Evolutionary conservation across 1,284 basidiomycete genomes (phyloP), one percentile per base, ranked within the genome.

Genomic region (Porodaedalea pini): DNA sequence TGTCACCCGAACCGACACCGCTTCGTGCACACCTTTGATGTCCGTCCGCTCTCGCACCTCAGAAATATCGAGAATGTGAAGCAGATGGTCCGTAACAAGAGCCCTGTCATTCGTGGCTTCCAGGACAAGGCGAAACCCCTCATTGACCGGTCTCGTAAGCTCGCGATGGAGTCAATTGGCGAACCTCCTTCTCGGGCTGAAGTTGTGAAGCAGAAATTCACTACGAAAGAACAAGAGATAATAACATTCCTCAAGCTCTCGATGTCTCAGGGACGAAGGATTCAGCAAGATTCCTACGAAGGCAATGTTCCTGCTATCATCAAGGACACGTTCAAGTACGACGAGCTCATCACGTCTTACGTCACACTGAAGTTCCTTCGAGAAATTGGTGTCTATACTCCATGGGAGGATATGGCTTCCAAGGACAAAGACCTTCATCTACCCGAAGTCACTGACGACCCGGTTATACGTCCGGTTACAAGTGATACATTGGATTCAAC

Each of bases 341-440:
- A 63, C 1, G 64, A 69, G 4, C 45, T 59, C 10, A 62, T 66
- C 21, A 69, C 83, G 10, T 71, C 74, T 27, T 73, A 74, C 53
- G 66, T 66, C 1, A 64, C 73, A 7, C 68, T 79, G 7, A 73
- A 71, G 53, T 68, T 86, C 17, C 71, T 94, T 23, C 67, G 81
- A 17, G 81, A 88, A 41, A 67, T 94, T 13, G 92, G 93, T 13
- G 77, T 86, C 2, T 66, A 89, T 13, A 76, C 86, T 2, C 83
- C 87, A 1, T 92, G 88, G 89, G 85, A 92, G 59, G 86, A 90
- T 62, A 63, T 79, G 19, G 66, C 73, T 3, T 71, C 75, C 17
- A 17, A 65, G 63, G 54, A 60, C 63, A 32, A 61, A 56, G 47
- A 62, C 34, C 52, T 66, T 21, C 44, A 64, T 56, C 61, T 71